Evolutionary conservation across 495 filamentous ascomycete genomes (phyloP).

Genomic region (Penicillium taxi): DNA sequence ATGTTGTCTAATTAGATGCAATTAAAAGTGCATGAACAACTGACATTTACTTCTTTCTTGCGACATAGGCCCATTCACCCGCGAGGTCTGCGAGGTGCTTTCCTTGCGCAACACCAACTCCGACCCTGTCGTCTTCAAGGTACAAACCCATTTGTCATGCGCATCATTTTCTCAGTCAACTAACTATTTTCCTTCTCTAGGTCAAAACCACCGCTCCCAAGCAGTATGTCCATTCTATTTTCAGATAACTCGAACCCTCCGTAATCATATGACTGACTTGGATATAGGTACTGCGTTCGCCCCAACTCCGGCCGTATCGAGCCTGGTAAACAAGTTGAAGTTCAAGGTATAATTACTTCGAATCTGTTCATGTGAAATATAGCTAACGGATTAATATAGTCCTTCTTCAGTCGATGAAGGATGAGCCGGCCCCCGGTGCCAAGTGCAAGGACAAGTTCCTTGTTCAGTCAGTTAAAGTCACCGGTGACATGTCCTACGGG

Average conservation of each 20-base stretch:
- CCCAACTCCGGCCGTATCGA: conserved; percentile 96
- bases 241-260: neutral
- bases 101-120: conserved; percentile 69
- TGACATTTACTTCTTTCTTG: neutral
- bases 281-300: conserved; percentile 86
- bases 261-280: conserved; percentile 25
- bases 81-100: conserved; percentile 80
- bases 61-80: conserved; percentile 74
- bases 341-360: conserved; percentile 61
- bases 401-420: conserved; percentile 93
- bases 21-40: neutral
- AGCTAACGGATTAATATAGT: conserved; percentile 46
- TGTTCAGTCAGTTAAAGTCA: conserved; percentile 85
- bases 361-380: conserved; percentile 3
- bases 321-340: conserved; percentile 77
- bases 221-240: conserved; percentile 58
- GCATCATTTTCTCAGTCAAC: conserved; percentile 13
- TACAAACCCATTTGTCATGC: conserved; percentile 30
- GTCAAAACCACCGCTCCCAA: conserved; percentile 99
- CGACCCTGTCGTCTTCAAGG: conserved; percentile 91
- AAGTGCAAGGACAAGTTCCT: conserved; percentile 98
- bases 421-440: conserved; percentile 75
- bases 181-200: conserved; percentile 38
- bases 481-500: conserved; percentile 70
- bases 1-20: too few relatives aligned